Conservation (phyloP, 2,329 filamentous ascomycete species). For the Nigrospora sphaerica region DNA sequence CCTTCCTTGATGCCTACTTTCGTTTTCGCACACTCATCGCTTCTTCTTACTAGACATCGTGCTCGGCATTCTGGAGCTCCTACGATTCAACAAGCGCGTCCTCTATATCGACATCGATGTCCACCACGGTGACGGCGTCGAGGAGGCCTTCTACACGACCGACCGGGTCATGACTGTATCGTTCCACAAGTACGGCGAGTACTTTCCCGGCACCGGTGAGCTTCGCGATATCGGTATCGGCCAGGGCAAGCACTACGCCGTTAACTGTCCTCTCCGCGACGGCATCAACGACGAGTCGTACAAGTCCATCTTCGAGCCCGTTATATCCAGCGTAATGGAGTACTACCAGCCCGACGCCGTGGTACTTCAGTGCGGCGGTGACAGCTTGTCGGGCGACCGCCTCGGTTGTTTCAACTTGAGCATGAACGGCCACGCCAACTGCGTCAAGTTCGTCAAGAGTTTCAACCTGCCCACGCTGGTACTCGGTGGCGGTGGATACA, state of each 20-base stretch:
- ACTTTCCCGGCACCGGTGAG: slow-evolving; percentile 88
- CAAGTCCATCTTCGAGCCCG: slow-evolving; percentile 83
- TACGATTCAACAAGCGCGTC: slow-evolving; percentile 88
- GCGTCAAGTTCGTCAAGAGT: slow-evolving; percentile 84
- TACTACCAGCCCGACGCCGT: slow-evolving; percentile 88
- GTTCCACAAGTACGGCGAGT: slow-evolving; percentile 95
- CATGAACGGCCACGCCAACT: slow-evolving; percentile 92
- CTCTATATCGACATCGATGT: slow-evolving; percentile 97
- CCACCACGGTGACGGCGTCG: slow-evolving; percentile 87
- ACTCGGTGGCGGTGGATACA: slow-evolving; percentile 92
- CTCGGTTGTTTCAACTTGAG: slow-evolving; percentile 97
- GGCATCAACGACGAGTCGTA: slow-evolving; percentile 88
- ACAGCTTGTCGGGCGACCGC: slow-evolving; percentile 88
- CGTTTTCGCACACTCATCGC: not conserved
- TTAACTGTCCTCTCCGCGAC: slow-evolving; percentile 88
- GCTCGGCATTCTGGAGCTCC: slow-evolving; percentile 84
- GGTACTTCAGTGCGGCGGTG: slow-evolving; percentile 91
- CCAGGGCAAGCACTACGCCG: slow-evolving; percentile 78
- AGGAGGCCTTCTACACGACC: slow-evolving; percentile 88
- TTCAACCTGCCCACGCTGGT: slow-evolving; percentile 84
- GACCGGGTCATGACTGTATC: slow-evolving; percentile 90
- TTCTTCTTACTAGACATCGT: slow-evolving; percentile 73
- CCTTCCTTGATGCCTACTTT: not conserved
- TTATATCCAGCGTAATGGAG: slow-evolving; percentile 79
- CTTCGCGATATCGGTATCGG: slow-evolving; percentile 83